These are phyloP conservation scores for Neoscytalidium dimidiatum DNA, from an alignment of 2,329 filamentous ascomycete species.

Conservation along the genomic window DNA sequence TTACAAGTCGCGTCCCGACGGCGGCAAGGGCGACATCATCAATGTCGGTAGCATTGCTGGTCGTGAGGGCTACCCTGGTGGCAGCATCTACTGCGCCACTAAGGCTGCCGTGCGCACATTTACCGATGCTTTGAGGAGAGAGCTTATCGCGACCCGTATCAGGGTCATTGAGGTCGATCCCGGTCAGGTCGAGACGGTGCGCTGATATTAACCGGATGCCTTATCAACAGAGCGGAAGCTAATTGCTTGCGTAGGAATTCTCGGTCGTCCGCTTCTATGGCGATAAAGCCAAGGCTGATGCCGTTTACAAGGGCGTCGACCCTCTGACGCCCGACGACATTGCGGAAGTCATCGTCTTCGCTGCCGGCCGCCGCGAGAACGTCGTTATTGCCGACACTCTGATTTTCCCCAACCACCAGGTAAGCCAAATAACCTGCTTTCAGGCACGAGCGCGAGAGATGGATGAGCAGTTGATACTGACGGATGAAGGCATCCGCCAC, in stretches of 20 bases:
- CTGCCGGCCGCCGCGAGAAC: conserved; percentile 81
- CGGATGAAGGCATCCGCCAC: conserved; percentile 43
- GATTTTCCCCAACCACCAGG: conserved; percentile 88
- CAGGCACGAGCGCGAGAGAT: conserved; percentile 3
- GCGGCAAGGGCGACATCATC: conserved; percentile 88
- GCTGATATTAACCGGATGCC: not conserved
- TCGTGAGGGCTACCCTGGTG: conserved; percentile 79
- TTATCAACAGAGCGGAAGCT: not conserved
- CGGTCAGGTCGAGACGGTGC: conserved; percentile 80
- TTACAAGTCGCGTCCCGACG: conserved; percentile 69
- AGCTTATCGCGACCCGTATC: conserved; percentile 78
- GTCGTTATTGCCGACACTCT: conserved; percentile 87
- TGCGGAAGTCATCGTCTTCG: conserved; percentile 86
- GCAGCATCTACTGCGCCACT: conserved; percentile 89
- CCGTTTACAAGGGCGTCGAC: conserved; percentile 77
- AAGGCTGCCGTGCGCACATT: conserved; percentile 88
- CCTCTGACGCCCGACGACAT: conserved; percentile 89
- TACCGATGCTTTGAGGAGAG: conserved; percentile 78
- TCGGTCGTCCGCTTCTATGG: conserved; percentile 85
- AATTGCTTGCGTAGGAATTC: conserved; percentile 60
- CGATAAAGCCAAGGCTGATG: conserved; percentile 85
- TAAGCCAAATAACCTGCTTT: conserved; percentile 43
- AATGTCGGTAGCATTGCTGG: conserved; percentile 94
- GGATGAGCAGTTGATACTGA: conserved; percentile 1
- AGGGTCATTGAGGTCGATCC: conserved; percentile 87